Evolutionary conservation across 2,329 filamentous ascomycete species (phyloP), one percentile per base, ranked within the genome.

Genomic region (Microdochium paspali): DNA sequence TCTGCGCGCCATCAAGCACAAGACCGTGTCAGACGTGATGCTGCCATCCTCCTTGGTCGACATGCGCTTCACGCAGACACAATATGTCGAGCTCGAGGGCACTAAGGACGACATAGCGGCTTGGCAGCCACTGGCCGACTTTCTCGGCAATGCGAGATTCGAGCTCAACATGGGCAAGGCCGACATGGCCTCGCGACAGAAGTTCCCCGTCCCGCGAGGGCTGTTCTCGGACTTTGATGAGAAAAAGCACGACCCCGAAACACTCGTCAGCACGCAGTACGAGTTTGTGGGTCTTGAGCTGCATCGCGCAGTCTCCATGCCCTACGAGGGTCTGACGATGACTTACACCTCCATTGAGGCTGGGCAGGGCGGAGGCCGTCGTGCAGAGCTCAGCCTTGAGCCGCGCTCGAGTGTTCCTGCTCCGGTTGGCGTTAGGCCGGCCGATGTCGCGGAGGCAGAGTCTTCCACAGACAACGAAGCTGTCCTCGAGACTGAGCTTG

Each of bases 271-370:
- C 49, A 67, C 54, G 47, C 50, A 55, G 12, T 73, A 73, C 60
- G 51, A 66, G 15, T 77, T 79, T 57, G 65, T 67, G 44, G 74
- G 76, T 7, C 64, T 78, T 2, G 76, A 81, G 54, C 64, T 80
- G 32, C 74, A 71, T 43, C 72, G 73, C 49, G 60, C 64, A 23
- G 60, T 72, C 44, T 62, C 70, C 10, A 60, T 69, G 32, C 57
- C 66, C 2, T 73, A 70, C 58, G 51, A 63, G 6, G 67, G 65
- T 40, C 69, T 73, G 60, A 70, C 58, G 10, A 61, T 81, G 9
- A 66, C 64, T 7, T 79, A 79, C 65, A 74, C 67, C 20, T 71
- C 66, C 54, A 66, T 79, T 51, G 71, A 79, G 50, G 73, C 67
- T 4, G 76, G 75, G 0, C 66, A 67, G 45, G 70, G 73, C 49